phyloP scores from a whole-genome alignment of 306 rosid species.

The Trifolium pratense region DNA sequence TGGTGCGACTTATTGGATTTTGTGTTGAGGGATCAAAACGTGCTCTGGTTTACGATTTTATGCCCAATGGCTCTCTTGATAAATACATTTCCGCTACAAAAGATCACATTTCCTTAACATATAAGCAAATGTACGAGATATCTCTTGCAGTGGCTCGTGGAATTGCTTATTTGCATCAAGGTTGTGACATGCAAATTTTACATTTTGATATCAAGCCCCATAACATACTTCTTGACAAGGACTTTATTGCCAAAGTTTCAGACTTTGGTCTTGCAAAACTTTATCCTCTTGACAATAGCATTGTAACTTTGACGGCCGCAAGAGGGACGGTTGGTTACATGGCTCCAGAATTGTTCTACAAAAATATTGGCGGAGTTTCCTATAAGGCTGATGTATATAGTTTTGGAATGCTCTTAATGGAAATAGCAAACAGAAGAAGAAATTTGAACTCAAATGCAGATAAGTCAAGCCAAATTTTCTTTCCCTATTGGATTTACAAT shows the following conservation, averaged over 20 bases:
- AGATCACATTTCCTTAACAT: neutral
- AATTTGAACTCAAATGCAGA: neutral
- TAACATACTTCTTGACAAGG: slow-evolving; percentile 9
- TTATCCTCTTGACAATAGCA: slow-evolving; percentile 8
- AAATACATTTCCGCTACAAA: neutral
- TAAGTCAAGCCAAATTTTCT: slow-evolving; percentile 7
- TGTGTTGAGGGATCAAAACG: neutral
- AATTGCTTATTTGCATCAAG: slow-evolving; percentile 16
- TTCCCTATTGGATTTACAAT: slow-evolving; percentile 17
- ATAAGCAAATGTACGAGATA: slow-evolving; percentile 11
- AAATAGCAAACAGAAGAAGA: slow-evolving; percentile 9
- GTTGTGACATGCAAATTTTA: slow-evolving; percentile 27
- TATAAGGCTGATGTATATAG: slow-evolving; percentile 21
- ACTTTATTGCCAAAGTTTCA: neutral
- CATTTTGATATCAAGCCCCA: slow-evolving; percentile 25
- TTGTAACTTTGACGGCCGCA: neutral
- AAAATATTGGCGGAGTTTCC: slow-evolving; percentile 16
- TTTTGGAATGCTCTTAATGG: slow-evolving; percentile 31
- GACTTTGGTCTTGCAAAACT: slow-evolving; percentile 28
- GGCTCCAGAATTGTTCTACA: slow-evolving; percentile 28
- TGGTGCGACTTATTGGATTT: slow-evolving; percentile 19
- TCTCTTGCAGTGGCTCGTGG: slow-evolving; percentile 12
- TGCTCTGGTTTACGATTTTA: slow-evolving; percentile 4
- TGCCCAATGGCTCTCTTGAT: slow-evolving; percentile 14
- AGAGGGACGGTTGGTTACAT: slow-evolving; percentile 20